Base-by-base conservation (phyloP, 768 basidiomycete species). In the Inosperma sp. region DNA sequence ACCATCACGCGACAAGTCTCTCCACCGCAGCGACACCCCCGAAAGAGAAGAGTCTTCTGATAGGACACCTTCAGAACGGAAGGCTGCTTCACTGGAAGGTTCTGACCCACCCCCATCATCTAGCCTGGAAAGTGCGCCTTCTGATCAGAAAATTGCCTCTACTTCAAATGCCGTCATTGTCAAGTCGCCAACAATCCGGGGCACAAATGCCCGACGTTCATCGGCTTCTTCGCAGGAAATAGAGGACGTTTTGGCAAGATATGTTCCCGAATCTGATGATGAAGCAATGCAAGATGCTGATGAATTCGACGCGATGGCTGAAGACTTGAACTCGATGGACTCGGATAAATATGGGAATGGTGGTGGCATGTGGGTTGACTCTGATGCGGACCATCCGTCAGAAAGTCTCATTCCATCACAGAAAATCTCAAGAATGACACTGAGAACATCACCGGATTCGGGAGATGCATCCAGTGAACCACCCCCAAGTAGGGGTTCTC, bases 381-480 rank as follows among this genome's bases (percentile, higher is more conserved):
- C 17, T 13, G 34, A 36, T 10, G 22, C 25, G 23, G 46, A 10
- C 16, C 23, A 3, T 36, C 3, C 16, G 8, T 46, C 45, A 5
- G 46, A 36, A 48, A n/a, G 22, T 27, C 33, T 48, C 25, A 17
- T 12, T 8, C 23, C 23, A 9, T 48, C 46, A 2, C 46, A 48
- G 8, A 27, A 12, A 31, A n/a, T n/a, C n/a, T n/a, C n/a, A n/a
- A n/a, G n/a, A n/a, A 17, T 47, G 45, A 13, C 33, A 41, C 17
- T 23, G 2, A 29, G 23, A 7, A 16, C 25, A 48, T 37, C 46
- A 17, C 29, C 34, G 7, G 46, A 48, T 37, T 48, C 46, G 17
- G 46, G 46, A 36, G 46, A 48, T 2, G 35, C 34, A 10, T 48
- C 46, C 12, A 48, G 46, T 26, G 46, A 48, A 9, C 46, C 35